These are phyloP conservation scores for Lasiosphaeria hispida DNA, from an alignment of 495 filamentous ascomycete genomes.

Conservation along the genomic window DNA sequence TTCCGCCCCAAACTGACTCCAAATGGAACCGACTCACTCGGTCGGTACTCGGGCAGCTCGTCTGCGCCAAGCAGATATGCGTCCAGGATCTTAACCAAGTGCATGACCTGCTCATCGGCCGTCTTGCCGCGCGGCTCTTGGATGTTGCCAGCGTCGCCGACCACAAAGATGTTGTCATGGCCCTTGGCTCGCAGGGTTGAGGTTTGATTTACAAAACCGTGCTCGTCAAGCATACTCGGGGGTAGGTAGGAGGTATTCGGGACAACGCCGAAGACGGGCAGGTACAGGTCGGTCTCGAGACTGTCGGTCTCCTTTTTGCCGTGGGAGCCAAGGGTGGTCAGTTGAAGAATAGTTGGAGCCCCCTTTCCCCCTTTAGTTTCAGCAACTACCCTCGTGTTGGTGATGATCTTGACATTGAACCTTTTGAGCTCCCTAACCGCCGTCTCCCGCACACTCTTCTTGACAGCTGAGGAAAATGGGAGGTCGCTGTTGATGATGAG, in stretches of 20 bases:
- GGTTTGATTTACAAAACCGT: constrained; percentile 37
- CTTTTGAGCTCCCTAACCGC: constrained; percentile 34
- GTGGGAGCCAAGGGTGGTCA: constrained; percentile 24
- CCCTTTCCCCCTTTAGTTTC: constrained; percentile 9
- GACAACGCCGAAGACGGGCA: constrained; percentile 42
- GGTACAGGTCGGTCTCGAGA: constrained; percentile 38
- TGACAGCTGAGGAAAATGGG: constrained; percentile 25
- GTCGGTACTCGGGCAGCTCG: constrained; percentile 20
- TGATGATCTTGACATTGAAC: constrained; percentile 31
- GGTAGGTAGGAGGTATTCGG: constrained; percentile 45
- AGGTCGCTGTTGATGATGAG: constrained; percentile 36
- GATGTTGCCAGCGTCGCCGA: constrained; percentile 40
- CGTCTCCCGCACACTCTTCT: constrained; percentile 24
- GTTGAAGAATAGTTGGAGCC: too few relatives aligned
- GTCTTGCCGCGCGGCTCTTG: constrained; percentile 23
- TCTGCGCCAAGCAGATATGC: constrained; percentile 17
- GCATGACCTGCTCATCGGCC: constrained; percentile 23
- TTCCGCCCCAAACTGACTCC: constrained; percentile 45
- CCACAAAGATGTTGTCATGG: constrained; percentile 38
- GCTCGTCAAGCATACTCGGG: constrained; percentile 27
- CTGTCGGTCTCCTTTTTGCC: constrained; percentile 19
- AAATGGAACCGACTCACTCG: constrained; percentile 22
- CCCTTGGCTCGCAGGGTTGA: constrained; percentile 33
- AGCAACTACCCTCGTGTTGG: constrained; percentile 26
- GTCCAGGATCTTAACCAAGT: constrained; percentile 31